Evolutionary conservation across 164 flowering plant species (phyloP), one percentile per base, ranked within the genome.

Genomic region (Liquidambar formosana): DNA sequence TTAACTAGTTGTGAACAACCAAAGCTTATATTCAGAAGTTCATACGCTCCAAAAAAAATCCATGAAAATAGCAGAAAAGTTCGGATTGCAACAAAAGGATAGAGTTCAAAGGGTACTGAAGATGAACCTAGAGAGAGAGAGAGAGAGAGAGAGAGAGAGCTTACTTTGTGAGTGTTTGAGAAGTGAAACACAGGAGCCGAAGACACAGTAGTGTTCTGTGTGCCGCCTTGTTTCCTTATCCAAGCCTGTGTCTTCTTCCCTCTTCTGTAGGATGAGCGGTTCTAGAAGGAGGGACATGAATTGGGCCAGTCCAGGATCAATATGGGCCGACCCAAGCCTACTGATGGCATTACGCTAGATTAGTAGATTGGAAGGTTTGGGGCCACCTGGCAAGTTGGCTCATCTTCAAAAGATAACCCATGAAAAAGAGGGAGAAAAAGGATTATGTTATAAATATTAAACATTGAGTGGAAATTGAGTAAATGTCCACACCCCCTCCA

Each of bases 211-310:
- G 13, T 1, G 25, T 41, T 13, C 22, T 45, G 19, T 61, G 19
- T 41, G 64, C 64, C 64, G 64, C 64, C 48, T 61, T 8, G 5
- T 38, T 61, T 6, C 41, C 64, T 61, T 61, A 61, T 61, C 64
- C 64, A 45, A 53, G 16, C 18, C n/a, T 53, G 57, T 53, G 16
- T 16, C 1, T 18, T 51, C 41, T 33, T 33, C 41, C 6, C 4
- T 33, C 41, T 33, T 33, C 41, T 6, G 41, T 33, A 2, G 41
- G 41, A 33, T 33, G 41, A 33, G 41, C 41, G 41, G 41, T 6
- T 33, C 41, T 33, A 33, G 41, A 6, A 33, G 41, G 41, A 33
- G 41, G 6, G 6, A 2, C 6, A 6, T 6, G 4, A 33, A 33
- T 33, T 33, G 41, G 41, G 41, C 41, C 41, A 2, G 2, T 33